These are phyloP conservation scores for Trametes pubescens DNA, from an alignment of 1,284 basidiomycete genomes.

Conservation along the genomic window DNA sequence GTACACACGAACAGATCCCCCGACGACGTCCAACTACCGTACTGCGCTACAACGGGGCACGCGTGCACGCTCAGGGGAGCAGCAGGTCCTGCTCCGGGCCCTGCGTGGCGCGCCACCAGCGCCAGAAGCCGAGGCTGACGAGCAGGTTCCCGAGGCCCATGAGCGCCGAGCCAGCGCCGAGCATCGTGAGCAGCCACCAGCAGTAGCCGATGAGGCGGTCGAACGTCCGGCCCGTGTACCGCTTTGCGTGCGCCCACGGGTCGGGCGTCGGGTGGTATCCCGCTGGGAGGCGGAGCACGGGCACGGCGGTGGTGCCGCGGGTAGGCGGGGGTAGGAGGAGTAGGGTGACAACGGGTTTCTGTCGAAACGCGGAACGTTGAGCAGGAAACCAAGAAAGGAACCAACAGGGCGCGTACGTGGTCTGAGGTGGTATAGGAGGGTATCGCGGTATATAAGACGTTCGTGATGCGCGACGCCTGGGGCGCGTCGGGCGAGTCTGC, in stretches of 20 bases:
- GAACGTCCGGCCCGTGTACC: conserved; percentile 65
- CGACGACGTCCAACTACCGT: too few species aligned
- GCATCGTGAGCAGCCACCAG: conserved; percentile 76
- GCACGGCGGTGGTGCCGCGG: conserved; percentile 39
- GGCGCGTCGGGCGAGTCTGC: conserved; percentile 67
- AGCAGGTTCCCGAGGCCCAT: conserved; percentile 76
- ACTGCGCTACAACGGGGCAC: too few species aligned
- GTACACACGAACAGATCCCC: too few species aligned
- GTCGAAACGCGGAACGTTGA: not conserved
- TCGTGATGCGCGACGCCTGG: conserved; percentile 63
- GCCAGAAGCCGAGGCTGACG: conserved; percentile 48
- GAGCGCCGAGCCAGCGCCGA: conserved; percentile 78
- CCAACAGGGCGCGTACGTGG: conserved; percentile 55
- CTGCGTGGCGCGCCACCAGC: conserved; percentile 41
- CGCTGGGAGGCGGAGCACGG: conserved; percentile 59
- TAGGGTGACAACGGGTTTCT: conserved; percentile 13
- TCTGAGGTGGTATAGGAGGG: conserved; percentile 83
- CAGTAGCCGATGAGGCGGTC: conserved; percentile 78
- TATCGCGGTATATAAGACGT: conserved; percentile 76
- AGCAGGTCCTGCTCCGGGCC: conserved; percentile 17
- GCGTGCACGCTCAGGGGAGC: conserved; percentile 13
- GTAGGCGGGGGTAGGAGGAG: conserved; percentile 56
- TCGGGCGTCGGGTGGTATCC: conserved; percentile 60
- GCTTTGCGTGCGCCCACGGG: conserved; percentile 61
- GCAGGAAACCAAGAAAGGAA: not conserved